phyloP scores from a whole-genome alignment of 495 filamentous ascomycete species.

The Penicillium simplicissimum region DNA sequence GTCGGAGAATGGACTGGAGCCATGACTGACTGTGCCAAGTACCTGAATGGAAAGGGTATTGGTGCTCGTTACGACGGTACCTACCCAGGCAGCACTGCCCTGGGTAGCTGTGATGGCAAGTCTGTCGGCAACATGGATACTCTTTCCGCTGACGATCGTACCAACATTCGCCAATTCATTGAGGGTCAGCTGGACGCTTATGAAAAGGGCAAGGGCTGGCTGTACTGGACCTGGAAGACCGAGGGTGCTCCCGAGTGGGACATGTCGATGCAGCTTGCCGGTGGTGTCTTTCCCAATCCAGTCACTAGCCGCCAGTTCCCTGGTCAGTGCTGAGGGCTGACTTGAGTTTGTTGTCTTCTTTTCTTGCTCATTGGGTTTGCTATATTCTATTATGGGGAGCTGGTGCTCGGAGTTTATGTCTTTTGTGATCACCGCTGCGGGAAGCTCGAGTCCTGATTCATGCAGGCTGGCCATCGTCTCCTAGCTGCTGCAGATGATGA shows the following conservation, averaged over 20 bases:
- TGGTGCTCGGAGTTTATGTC: constrained; percentile 5
- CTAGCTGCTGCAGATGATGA: not conserved
- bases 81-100: constrained; percentile 43
- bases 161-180: constrained; percentile 61
- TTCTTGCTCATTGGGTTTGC: not conserved
- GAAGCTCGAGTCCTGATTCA: not conserved
- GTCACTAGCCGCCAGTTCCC: constrained; percentile 50
- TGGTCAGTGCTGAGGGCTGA: constrained; percentile 38
- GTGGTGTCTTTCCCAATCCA: constrained; percentile 65
- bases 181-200: constrained; percentile 76
- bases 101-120: constrained; percentile 63
- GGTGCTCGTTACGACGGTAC: constrained; percentile 72
- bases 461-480: not conserved
- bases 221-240: constrained; percentile 88
- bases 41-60: constrained; percentile 67
- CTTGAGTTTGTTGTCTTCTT: not conserved
- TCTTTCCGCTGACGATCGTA: constrained; percentile 52
- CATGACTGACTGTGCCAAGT: constrained; percentile 74
- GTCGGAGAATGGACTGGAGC: constrained; percentile 71
- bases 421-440: not conserved
- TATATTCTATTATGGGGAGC: constrained; percentile 2
- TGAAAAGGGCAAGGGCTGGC: constrained; percentile 68
- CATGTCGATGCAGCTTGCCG: constrained; percentile 63
- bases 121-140: constrained; percentile 54
- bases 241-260: constrained; percentile 88